Evolutionary conservation across 2,329 filamentous ascomycete species (phyloP).

Genomic region (Aspergillus sp.): DNA sequence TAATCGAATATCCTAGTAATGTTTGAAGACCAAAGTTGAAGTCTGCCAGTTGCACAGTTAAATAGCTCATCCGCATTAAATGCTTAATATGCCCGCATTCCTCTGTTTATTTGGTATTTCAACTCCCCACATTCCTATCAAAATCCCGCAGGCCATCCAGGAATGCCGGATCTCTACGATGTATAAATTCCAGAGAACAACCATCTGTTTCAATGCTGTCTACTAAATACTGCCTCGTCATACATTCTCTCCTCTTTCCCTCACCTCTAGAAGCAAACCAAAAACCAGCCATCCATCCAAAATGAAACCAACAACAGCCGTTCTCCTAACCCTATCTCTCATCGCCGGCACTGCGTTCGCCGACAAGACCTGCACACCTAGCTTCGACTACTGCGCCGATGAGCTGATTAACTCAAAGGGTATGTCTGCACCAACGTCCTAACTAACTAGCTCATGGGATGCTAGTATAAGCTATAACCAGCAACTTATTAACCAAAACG

Average conservation of each 20-base stretch:
- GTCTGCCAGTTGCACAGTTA: not conserved
- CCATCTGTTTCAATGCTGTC: not conserved
- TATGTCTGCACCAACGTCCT: constrained; percentile 7
- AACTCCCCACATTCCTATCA: constrained; percentile 1
- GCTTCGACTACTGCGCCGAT: constrained; percentile 36
- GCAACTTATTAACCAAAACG: not conserved
- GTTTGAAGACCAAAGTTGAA: too few relatives aligned
- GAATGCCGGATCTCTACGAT: not conserved
- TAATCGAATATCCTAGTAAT: too few relatives aligned
- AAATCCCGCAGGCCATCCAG: constrained; percentile 1
- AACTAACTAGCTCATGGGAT: not conserved
- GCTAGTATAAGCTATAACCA: too few relatives aligned
- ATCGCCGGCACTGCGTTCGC: constrained; percentile 23
- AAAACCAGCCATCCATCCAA: not conserved
- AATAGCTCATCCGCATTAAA: not conserved
- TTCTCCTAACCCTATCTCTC: constrained; percentile 21
- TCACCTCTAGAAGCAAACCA: too few relatives aligned
- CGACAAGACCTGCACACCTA: constrained; percentile 33
- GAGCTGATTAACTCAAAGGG: constrained; percentile 30
- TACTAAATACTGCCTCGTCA: too few relatives aligned
- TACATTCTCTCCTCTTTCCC: too few relatives aligned
- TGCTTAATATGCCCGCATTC: not conserved
- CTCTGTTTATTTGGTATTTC: not conserved
- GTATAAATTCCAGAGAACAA: not conserved
- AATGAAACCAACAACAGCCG: constrained; percentile 26